Base-by-base conservation (phyloP, 2,329 filamentous ascomycete species). In the Atkinsonella texensis region DNA sequence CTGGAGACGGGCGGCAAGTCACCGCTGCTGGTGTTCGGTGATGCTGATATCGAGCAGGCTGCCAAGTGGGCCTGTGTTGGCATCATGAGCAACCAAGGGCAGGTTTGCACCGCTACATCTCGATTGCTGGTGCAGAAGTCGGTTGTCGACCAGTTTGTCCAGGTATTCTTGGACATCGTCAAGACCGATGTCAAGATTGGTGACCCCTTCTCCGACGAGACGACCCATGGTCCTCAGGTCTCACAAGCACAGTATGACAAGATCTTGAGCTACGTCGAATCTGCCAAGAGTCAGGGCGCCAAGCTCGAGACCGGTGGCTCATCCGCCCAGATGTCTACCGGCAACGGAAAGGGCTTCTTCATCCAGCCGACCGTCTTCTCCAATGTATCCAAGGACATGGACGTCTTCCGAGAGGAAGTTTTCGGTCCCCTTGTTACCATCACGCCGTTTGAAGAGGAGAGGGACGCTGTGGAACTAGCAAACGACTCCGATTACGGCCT, bases 151-250 rank as follows among this genome's bases (percentile, higher is more conserved):
- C 71, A 79, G 50, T 89, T 89, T 61, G 65, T 88, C 47, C 66
- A 72, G 18, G 66, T 68, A 6, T 87, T 88, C 70, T 79, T 77
- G 53, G 70, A 79, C 43, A 70, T 77, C 53, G 71, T 85, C 51
- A 73, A 75, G 54, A 69, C 73, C 18, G 76, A 78, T 35, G 83
- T 76, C 58, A 77, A 81, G 49, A 74, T 88, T 12, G 86, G 85
- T 51, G 79, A 88, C 60, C 85, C 84, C 0, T 89, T 87, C 64
- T 74, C 75, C 5, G 77, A 84, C 57, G 72, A 71, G 39, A 87
- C 84, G 0, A 85, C 83, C 70, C 85, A 89, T 61, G 86, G 86
- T 0, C 86, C 86, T 0, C 85, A 88, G 61, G 79, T 88, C 45
- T 84, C 83, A 5, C 83, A 83, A 62, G 66, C 72, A 8, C 85